These are phyloP conservation scores for Microbotryum scabiosae DNA, from an alignment of 1,284 basidiomycete genomes.

Conservation along the genomic window DNA sequence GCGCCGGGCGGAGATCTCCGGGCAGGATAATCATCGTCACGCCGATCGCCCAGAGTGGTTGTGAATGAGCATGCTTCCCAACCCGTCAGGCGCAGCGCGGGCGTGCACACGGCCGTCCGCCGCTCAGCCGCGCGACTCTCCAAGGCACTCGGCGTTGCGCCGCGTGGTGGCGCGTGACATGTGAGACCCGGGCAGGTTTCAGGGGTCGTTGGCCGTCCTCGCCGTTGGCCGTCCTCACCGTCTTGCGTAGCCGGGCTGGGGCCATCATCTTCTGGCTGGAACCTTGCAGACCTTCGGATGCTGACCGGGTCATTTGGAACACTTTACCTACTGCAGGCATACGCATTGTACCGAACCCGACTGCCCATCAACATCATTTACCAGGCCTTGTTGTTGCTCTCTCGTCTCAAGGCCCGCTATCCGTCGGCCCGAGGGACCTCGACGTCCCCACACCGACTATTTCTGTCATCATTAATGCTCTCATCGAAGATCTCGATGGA, in stretches of 20 bases:
- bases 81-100: no score
- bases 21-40: no score
- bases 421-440: constrained; percentile 69
- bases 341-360: constrained; percentile 79
- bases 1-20: no score
- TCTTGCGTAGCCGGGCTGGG: neutral
- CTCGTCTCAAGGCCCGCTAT: constrained; percentile 80
- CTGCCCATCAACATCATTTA: constrained; percentile 73
- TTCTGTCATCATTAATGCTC: constrained; percentile 91
- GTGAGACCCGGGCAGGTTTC: neutral
- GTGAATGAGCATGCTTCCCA: no score
- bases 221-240: neutral
- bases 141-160: no score
- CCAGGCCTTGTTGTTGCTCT: constrained; percentile 72
- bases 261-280: neutral
- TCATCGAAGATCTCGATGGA: constrained; percentile 67
- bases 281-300: neutral
- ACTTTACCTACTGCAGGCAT: constrained; percentile 46
- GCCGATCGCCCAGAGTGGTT: no score
- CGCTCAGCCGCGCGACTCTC: no score
- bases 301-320: neutral
- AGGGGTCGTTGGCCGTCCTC: neutral
- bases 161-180: no score
- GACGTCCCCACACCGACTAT: constrained; percentile 80
- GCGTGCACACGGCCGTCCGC: no score